phyloP scores from a whole-genome alignment of 2,329 filamentous ascomycete genomes.

The Truncatella angustata region DNA sequence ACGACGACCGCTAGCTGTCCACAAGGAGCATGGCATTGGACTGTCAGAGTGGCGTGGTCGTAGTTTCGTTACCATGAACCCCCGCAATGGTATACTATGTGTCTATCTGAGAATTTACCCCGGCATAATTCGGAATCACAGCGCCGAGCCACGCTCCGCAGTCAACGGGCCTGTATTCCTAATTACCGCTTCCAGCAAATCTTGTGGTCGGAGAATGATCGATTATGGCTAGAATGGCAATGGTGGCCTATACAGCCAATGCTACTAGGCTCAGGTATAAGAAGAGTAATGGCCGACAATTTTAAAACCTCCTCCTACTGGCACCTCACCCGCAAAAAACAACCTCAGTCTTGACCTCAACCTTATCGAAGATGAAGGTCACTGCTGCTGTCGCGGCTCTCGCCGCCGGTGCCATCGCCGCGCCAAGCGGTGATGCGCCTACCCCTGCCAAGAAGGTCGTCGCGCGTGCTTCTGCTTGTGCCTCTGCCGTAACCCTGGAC shows the following conservation, averaged over 20 bases:
- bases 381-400: conserved; percentile 23
- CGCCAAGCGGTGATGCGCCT: conserved; percentile 16
- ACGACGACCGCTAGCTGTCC: too few species aligned
- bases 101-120: not conserved
- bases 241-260: conserved; percentile 3
- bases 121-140: conserved; percentile 24
- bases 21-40: too few species aligned
- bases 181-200: conserved; percentile 21
- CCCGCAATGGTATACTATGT: not conserved
- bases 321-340: conserved; percentile 21
- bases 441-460: conserved; percentile 5
- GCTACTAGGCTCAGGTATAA: conserved; percentile 20
- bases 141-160: conserved; percentile 26
- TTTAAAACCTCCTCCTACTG: conserved; percentile 9
- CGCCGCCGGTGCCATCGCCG: conserved; percentile 26
- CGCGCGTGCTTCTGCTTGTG: conserved; percentile 17
- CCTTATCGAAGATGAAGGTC: conserved; percentile 25
- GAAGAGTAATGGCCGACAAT: conserved; percentile 17
- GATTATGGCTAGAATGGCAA: not conserved
- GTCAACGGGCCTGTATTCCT: conserved; percentile 30
- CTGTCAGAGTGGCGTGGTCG: too few species aligned
- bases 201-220: conserved; percentile 1
- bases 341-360: conserved; percentile 17
- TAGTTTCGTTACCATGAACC: not conserved
- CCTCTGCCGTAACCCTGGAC: conserved; percentile 27